These are phyloP conservation scores for Funneliformis caledonium DNA, from an alignment of 371 early-diverging fungal species.

Conservation along the genomic window DNA sequence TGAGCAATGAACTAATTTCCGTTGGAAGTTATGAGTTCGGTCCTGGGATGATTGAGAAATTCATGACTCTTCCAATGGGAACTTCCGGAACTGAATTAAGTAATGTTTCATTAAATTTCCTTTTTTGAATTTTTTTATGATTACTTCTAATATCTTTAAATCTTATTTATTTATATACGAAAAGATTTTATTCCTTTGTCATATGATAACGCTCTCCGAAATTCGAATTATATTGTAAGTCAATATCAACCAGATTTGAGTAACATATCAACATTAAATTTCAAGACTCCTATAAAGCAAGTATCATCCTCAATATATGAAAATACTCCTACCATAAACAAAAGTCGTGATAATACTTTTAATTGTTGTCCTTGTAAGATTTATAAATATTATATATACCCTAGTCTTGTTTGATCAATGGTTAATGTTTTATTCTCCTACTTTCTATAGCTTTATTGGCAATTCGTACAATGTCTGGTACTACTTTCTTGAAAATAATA, in stretches of 20 bases:
- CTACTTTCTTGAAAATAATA: conserved; percentile 25
- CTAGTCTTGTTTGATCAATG: not conserved
- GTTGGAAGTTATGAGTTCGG: not conserved
- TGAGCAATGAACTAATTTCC: conserved; percentile 25
- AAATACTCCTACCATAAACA: not conserved
- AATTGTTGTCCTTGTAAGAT: not conserved
- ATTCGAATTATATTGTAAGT: not conserved
- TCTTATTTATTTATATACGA: not conserved
- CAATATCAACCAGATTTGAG: not conserved
- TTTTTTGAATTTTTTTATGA: not conserved
- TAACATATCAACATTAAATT: conserved; percentile 3
- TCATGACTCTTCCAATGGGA: conserved; percentile 37
- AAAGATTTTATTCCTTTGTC: conserved; percentile 8
- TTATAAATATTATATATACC: not conserved
- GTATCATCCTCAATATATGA: conserved; percentile 13
- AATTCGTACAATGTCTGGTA: conserved; percentile 33
- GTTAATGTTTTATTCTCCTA: not conserved
- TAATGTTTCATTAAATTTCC: not conserved
- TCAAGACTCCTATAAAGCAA: conserved; percentile 36
- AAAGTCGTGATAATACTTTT: too few species aligned
- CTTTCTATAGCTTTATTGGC: conserved; percentile 17
- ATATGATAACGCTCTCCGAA: not conserved
- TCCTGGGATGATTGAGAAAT: not conserved
- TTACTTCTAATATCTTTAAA: not conserved
- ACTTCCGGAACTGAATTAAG: conserved; percentile 24